phyloP scores from a whole-genome alignment of 495 filamentous ascomycete species.

The Lindgomyces ingoldianus region DNA sequence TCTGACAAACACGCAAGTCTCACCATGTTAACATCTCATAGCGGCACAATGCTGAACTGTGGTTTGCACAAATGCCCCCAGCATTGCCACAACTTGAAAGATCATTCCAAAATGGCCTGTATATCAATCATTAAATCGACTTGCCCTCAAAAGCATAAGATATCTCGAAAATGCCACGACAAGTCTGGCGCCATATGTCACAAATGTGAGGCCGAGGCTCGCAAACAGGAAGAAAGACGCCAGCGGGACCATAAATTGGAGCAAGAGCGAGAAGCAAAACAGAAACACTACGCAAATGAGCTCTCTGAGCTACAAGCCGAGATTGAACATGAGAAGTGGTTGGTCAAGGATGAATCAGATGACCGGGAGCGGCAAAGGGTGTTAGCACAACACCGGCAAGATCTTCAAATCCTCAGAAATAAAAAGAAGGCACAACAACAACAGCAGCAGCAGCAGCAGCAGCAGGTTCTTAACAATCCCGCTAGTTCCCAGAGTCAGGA shows the following conservation, averaged over 20 bases:
- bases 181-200: slow-evolving; percentile 42
- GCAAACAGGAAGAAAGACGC: slow-evolving; percentile 48
- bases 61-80: slow-evolving; percentile 61
- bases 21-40: slow-evolving; percentile 29
- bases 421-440: background rate
- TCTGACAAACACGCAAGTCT: slow-evolving; percentile 7
- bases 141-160: slow-evolving; percentile 58
- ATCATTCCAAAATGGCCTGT: slow-evolving; percentile 69
- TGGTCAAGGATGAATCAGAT: slow-evolving; percentile 50
- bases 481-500: no score
- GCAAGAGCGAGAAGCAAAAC: slow-evolving; percentile 51
- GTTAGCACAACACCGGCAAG: slow-evolving; percentile 50
- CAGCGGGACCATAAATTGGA: slow-evolving; percentile 59
- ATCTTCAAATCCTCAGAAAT: slow-evolving; percentile 24
- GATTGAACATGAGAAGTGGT: slow-evolving; percentile 54
- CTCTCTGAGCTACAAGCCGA: slow-evolving; percentile 62
- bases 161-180: slow-evolving; percentile 46
- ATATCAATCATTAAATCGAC: slow-evolving; percentile 47
- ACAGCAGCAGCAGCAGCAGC: no score
- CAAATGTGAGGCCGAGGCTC: slow-evolving; percentile 56
- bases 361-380: slow-evolving; percentile 49
- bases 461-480: no score
- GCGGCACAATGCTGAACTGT: slow-evolving; percentile 61
- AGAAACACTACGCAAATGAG: slow-evolving; percentile 52
- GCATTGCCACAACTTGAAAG: slow-evolving; percentile 63